These are phyloP conservation scores for Juglanconis oblonga DNA, from an alignment of 2,329 filamentous ascomycete species.

Conservation along the genomic window DNA sequence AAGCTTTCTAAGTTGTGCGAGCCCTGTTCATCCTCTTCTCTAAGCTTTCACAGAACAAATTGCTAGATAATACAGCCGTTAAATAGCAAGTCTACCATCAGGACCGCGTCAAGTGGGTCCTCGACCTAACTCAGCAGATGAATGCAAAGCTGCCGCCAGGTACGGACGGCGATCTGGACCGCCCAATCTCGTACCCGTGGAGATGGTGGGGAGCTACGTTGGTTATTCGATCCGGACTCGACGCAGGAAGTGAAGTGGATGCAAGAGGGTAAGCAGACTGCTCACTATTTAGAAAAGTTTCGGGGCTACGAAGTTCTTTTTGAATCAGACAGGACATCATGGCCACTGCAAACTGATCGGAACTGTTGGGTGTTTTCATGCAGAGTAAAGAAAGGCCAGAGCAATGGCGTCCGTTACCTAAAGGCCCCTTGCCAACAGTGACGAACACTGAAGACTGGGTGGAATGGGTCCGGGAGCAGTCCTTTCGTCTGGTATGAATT, in stretches of 20 bases:
- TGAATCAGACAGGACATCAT: too few relatives aligned
- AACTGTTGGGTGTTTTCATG: too few relatives aligned
- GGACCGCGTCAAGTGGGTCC: conserved; percentile 42
- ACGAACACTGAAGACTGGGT: too few relatives aligned
- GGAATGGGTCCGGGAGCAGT: too few relatives aligned
- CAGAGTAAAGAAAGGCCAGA: too few relatives aligned
- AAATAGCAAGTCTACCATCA: conserved; percentile 48
- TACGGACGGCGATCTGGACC: not conserved
- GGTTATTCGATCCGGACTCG: conserved; percentile 40
- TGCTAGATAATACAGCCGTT: conserved; percentile 24
- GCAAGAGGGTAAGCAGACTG: conserved; percentile 3
- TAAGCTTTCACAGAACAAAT: not conserved
- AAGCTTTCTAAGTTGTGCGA: conserved; percentile 48
- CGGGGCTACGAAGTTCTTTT: too few relatives aligned
- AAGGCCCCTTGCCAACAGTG: too few relatives aligned
- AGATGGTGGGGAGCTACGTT: conserved; percentile 33
- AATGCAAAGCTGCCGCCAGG: conserved; percentile 30
- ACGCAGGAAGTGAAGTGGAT: conserved; percentile 29
- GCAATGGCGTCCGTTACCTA: too few relatives aligned
- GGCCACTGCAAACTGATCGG: too few relatives aligned
- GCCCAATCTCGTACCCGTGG: not conserved
- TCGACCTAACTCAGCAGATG: conserved; percentile 46
- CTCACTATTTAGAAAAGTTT: too few relatives aligned
- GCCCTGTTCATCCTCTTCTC: conserved; percentile 30
- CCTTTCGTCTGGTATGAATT: too few relatives aligned